Conservation (phyloP, 1,284 basidiomycete genomes). For the Sanghuangporus sanghuang region DNA sequence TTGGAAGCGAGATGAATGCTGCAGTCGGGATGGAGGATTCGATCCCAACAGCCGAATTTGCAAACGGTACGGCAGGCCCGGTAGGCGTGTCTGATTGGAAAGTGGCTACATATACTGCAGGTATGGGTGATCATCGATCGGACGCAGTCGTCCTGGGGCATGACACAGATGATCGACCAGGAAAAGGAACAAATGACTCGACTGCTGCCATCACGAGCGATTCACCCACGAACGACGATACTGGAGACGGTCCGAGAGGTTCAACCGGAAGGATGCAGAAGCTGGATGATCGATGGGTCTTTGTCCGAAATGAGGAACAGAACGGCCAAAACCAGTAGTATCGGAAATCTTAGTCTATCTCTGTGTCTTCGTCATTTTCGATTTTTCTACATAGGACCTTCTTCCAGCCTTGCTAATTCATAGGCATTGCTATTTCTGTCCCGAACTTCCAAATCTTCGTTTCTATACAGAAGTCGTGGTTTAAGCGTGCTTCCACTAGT, state of each 20-base stretch:
- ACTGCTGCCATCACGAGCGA: neutral
- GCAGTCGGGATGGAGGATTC: conserved; percentile 5
- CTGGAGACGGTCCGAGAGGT: conserved; percentile 15
- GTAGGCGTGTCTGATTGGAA: conserved; percentile 20
- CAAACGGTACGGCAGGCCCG: neutral
- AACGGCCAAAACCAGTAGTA: conserved; percentile 12
- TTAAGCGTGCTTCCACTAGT: conserved; percentile 25
- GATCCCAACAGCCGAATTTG: neutral
- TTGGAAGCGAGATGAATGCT: neutral
- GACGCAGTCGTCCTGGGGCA: conserved; percentile 56
- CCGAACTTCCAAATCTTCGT: conserved; percentile 20
- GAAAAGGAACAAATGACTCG: conserved; percentile 15
- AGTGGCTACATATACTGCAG: conserved; percentile 21
- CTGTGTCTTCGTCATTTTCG: conserved; percentile 23
- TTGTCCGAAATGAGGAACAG: conserved; percentile 37
- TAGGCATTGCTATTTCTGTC: conserved; percentile 30
- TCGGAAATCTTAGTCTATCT: neutral
- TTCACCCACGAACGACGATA: neutral
- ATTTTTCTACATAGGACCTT: conserved; percentile 35
- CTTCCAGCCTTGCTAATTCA: conserved; percentile 43
- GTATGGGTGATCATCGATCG: conserved; percentile 27
- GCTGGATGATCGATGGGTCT: conserved; percentile 68
- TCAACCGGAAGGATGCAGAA: conserved; percentile 58
- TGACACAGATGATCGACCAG: conserved; percentile 20
- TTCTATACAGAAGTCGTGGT: conserved; percentile 37